Conservation (phyloP, 1,284 basidiomycete genomes). For the Austroboletus novae-zelandiae region DNA sequence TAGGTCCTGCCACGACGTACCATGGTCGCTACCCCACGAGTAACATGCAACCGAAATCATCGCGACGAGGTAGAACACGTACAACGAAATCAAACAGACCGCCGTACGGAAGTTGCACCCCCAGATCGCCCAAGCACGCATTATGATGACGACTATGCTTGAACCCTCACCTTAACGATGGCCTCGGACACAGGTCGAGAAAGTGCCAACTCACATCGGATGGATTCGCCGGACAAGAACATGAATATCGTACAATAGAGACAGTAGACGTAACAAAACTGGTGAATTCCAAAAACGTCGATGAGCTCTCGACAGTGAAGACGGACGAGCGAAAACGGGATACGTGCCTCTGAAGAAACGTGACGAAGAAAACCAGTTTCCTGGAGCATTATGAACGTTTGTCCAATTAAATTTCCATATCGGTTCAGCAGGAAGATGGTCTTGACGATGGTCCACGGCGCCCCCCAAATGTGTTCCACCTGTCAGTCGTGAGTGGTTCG, state of each 20-base stretch:
- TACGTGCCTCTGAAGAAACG: slow-evolving; percentile 6
- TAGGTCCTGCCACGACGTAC: background rate
- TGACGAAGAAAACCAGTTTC: slow-evolving; percentile 1
- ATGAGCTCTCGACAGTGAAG: too few species aligned
- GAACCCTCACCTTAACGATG: background rate
- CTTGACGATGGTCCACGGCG: slow-evolving; percentile 3
- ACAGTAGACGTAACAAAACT: slow-evolving; percentile 11
- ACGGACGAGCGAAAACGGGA: background rate
- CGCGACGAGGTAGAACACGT: slow-evolving; percentile 2
- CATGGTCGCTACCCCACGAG: slow-evolving; percentile 1
- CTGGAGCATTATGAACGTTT: slow-evolving; percentile 9
- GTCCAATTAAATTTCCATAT: slow-evolving; percentile 9
- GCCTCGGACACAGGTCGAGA: background rate
- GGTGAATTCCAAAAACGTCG: background rate
- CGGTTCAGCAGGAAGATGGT: slow-evolving; percentile 3
- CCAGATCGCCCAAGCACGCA: slow-evolving; percentile 16
- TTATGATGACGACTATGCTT: slow-evolving; percentile 13
- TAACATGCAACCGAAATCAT: slow-evolving; percentile 3
- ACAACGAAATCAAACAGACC: slow-evolving; percentile 1
- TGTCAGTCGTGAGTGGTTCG: background rate
- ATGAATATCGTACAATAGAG: slow-evolving; percentile 4
- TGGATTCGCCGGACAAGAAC: slow-evolving; percentile 10
- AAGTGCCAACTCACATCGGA: slow-evolving; percentile 9
- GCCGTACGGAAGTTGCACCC: slow-evolving; percentile 5
- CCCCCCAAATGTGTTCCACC: slow-evolving; percentile 12